A percentile compares a stretch with the other conserved stretches of the same genome.
Conservation (phyloP, 1,284 basidiomycete species). For the Clitocybe nebularis region DNA sequence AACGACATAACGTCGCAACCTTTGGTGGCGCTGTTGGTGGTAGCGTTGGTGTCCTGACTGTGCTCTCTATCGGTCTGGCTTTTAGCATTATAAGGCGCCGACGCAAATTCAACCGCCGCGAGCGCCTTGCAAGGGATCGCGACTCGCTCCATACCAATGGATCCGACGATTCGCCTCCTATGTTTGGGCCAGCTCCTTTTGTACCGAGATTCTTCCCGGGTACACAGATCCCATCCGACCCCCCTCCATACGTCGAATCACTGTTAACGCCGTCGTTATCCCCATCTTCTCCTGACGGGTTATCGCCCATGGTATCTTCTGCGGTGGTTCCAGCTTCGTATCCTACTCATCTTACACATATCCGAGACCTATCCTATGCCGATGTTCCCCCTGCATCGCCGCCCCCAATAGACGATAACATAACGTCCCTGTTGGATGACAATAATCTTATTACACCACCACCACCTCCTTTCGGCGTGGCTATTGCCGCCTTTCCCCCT, state of each 20-base stretch:
- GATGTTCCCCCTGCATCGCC: too few relatives aligned
- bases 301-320: too few relatives aligned
- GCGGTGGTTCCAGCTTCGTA: too few relatives aligned
- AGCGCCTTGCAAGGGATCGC: conserved; percentile 29
- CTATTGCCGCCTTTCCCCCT: not conserved
- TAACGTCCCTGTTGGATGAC: too few relatives aligned
- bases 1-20: conserved; percentile 41
- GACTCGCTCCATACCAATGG: conserved; percentile 33
- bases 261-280: not conserved
- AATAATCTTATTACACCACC: too few relatives aligned
- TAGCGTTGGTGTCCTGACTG: conserved; percentile 44
- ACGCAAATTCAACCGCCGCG: conserved; percentile 35
- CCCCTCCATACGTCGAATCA: conserved; percentile 29
- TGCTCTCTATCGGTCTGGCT: conserved; percentile 43
- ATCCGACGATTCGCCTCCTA: conserved; percentile 39
- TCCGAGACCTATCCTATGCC: too few relatives aligned
- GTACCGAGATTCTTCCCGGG: conserved; percentile 54
- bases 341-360: too few relatives aligned
- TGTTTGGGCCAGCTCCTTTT: conserved; percentile 43
- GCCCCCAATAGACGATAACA: too few relatives aligned
- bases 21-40: conserved; percentile 52
- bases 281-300: too few relatives aligned
- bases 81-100: conserved; percentile 50
- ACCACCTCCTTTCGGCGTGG: not conserved
- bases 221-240: conserved; percentile 35